phyloP scores from a whole-genome alignment of 805 yeast genomes.

The Groenewaldozyma salmanticensis region DNA sequence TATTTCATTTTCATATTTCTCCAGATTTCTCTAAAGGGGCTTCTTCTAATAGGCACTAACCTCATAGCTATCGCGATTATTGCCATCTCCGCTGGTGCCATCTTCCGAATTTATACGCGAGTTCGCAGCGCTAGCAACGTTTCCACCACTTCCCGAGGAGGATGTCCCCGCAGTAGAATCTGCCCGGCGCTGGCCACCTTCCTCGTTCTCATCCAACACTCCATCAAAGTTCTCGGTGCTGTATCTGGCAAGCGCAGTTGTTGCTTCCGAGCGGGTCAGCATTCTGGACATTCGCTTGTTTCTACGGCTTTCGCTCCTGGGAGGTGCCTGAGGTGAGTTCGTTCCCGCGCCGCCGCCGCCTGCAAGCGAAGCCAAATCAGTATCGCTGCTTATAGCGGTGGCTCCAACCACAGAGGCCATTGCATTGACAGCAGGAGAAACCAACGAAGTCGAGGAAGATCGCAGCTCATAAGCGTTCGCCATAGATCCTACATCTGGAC shows the following conservation, averaged over 20 bases:
- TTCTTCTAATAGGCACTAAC: background rate
- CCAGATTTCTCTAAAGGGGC: background rate
- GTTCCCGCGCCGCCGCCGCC: background rate
- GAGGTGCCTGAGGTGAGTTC: background rate
- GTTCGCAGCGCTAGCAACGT: background rate
- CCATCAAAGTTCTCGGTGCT: background rate
- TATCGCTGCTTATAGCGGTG: background rate
- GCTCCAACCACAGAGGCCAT: background rate
- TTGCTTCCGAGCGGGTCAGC: background rate
- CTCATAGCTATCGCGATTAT: background rate
- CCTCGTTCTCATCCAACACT: background rate
- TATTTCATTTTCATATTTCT: background rate
- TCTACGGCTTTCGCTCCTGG: background rate
- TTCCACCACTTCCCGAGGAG: background rate
- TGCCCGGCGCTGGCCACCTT: background rate
- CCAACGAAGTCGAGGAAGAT: background rate
- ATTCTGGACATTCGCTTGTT: background rate
- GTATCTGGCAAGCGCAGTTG: background rate
- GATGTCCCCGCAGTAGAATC: background rate
- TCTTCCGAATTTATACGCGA: too few species aligned
- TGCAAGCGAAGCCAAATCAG: background rate
- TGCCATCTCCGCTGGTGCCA: background rate
- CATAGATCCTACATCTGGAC: too few species aligned
- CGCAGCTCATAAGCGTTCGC: too few species aligned
- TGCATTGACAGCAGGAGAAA: background rate